Percentiles rank a stretch among this genome's conserved stretches.
Conservation (phyloP, 495 filamentous ascomycete species). For the Jackrogersella minutella region DNA sequence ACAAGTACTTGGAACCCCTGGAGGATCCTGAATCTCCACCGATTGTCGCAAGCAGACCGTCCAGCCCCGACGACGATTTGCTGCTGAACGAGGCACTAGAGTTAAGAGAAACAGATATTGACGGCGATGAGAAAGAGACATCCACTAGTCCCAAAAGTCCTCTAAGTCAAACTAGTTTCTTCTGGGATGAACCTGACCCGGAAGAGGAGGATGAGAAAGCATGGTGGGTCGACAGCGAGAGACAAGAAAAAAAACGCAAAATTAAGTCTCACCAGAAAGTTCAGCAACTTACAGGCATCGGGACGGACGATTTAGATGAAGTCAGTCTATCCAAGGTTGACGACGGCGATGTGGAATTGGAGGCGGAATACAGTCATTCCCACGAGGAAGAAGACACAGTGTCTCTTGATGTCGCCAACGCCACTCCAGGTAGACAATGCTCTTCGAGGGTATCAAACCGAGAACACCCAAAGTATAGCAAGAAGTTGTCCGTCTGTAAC, state of each 20-base stretch:
- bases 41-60: not conserved
- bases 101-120: not conserved
- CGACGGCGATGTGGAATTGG: not conserved
- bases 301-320: not conserved
- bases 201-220: not conserved
- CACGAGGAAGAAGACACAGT: slow-evolving; percentile 21
- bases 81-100: slow-evolving; percentile 12
- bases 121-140: not conserved
- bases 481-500: slow-evolving; percentile 22
- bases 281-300: not conserved
- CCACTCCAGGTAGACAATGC: not conserved
- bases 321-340: not conserved
- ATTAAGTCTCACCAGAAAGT: not conserved
- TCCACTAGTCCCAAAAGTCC: slow-evolving; percentile 30
- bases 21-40: slow-evolving; percentile 12
- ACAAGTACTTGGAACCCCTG: not conserved
- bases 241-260: not conserved
- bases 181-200: slow-evolving; percentile 28
- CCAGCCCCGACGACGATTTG: slow-evolving; percentile 27
- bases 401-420: not conserved
- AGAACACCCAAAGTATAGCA: slow-evolving; percentile 7
- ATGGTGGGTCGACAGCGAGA: slow-evolving; percentile 12
- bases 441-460: not conserved
- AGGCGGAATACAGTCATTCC: not conserved
- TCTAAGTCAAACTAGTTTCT: slow-evolving; percentile 26